A percentile compares a stretch with the other conserved stretches of the same genome.
These are phyloP conservation scores for Annulohypoxylon maeteangense DNA, from an alignment of 495 filamentous ascomycete genomes.

Conservation along the genomic window DNA sequence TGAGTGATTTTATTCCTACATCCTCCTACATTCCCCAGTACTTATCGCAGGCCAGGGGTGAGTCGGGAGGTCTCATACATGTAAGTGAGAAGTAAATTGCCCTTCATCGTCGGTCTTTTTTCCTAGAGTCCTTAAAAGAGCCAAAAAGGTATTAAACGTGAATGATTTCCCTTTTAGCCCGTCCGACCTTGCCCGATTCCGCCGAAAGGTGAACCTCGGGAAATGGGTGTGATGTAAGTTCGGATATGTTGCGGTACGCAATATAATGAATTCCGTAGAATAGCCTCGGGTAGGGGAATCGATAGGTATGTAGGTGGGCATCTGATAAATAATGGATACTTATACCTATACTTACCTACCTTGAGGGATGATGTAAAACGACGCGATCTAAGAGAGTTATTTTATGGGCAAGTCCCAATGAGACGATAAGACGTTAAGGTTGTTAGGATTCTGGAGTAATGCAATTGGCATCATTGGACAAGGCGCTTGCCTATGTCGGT, in stretches of 20 bases:
- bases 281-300: slow-evolving; percentile 36
- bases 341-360: background rate
- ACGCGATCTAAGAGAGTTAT: slow-evolving; percentile 12
- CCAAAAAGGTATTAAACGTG: slow-evolving; percentile 7
- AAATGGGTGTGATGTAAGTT: slow-evolving; percentile 26
- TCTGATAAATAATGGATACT: slow-evolving; percentile 6
- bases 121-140: slow-evolving; percentile 5
- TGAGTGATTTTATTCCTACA: slow-evolving; percentile 34
- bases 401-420: background rate
- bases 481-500: slow-evolving; percentile 9
- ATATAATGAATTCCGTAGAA: slow-evolving; percentile 33
- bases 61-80: slow-evolving; percentile 5
- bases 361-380: slow-evolving; percentile 4
- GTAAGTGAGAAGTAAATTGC: slow-evolving; percentile 20
- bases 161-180: slow-evolving; percentile 30
- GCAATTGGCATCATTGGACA: slow-evolving; percentile 27
- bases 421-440: background rate
- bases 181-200: slow-evolving; percentile 41
- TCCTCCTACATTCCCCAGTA: background rate
- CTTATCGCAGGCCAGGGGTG: slow-evolving; percentile 7
- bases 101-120: background rate
- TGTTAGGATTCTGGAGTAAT: slow-evolving; percentile 12
- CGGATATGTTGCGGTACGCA: slow-evolving; percentile 6
- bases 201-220: slow-evolving; percentile 32
- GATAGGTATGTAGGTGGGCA: background rate